Evolutionary conservation across 2,329 filamentous ascomycete species (phyloP).

Genomic region (Chrysoporthe cubensis): DNA sequence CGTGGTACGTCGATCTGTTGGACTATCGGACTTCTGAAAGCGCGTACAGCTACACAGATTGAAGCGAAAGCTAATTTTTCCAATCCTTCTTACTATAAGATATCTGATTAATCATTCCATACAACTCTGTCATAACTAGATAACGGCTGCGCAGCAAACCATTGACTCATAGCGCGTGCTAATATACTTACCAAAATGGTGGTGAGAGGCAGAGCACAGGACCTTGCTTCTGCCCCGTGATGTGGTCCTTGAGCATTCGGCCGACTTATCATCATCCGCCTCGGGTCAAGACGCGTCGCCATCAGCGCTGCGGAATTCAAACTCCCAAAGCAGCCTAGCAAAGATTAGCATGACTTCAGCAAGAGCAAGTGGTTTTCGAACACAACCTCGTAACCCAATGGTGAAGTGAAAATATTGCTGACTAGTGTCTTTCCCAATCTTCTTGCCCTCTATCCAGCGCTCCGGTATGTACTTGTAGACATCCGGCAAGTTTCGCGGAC

Average conservation of each 20-base stretch:
- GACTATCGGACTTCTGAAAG: too few relatives aligned
- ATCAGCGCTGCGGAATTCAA: slow-evolving; percentile 12
- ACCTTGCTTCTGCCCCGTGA: slow-evolving; percentile 8
- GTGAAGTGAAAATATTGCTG: slow-evolving; percentile 11
- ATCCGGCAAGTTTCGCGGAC: slow-evolving; percentile 15
- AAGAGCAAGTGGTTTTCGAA: slow-evolving; percentile 17
- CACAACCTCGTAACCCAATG: slow-evolving; percentile 16
- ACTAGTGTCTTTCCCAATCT: not conserved
- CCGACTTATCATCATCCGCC: not conserved
- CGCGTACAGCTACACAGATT: too few relatives aligned
- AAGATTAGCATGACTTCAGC: slow-evolving; percentile 17
- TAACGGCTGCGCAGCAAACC: too few relatives aligned
- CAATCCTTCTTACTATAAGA: too few relatives aligned
- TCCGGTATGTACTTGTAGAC: not conserved
- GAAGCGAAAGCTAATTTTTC: too few relatives aligned
- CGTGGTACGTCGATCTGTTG: too few relatives aligned
- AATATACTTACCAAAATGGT: not conserved
- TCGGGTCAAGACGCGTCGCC: not conserved
- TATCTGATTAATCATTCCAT: too few relatives aligned
- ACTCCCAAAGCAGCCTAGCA: slow-evolving; percentile 17
- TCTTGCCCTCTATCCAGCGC: not conserved
- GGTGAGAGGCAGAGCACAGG: not conserved
- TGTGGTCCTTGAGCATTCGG: slow-evolving; percentile 7
- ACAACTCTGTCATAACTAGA: too few relatives aligned
- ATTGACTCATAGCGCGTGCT: too few relatives aligned